Percentiles rank a stretch among this genome's conserved stretches.
Conservation (phyloP, 2,329 filamentous ascomycete genomes). For the Scytalidium sp. region DNA sequence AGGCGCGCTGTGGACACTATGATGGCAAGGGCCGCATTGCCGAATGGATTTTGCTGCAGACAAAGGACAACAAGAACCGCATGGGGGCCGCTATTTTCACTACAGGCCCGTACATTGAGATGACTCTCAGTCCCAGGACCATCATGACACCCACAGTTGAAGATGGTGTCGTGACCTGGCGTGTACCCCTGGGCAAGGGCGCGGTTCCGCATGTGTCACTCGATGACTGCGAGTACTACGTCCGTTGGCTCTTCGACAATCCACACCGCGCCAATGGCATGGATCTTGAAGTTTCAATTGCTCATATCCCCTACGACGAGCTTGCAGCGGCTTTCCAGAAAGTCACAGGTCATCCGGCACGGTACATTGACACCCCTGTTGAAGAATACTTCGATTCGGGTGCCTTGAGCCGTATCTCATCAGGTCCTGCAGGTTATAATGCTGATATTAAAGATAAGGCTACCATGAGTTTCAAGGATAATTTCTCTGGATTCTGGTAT, state of each 20-base stretch:
- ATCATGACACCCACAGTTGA: slow-evolving; percentile 38
- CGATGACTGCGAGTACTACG: slow-evolving; percentile 45
- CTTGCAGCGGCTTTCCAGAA: slow-evolving; percentile 38
- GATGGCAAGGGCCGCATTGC: slow-evolving; percentile 43
- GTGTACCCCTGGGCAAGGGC: slow-evolving; percentile 37
- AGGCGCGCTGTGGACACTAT: slow-evolving; percentile 46
- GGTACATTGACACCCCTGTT: slow-evolving; percentile 33
- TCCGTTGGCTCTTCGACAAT: slow-evolving; percentile 47
- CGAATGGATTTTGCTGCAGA: slow-evolving; percentile 42
- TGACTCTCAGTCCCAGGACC: slow-evolving; percentile 34
- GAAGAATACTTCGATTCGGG: slow-evolving; percentile 31
- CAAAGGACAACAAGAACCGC: slow-evolving; percentile 26
- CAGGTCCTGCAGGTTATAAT: slow-evolving; percentile 32
- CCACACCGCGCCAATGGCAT: slow-evolving; percentile 38
- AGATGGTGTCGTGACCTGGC: slow-evolving; percentile 38
- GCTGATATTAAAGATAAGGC: slow-evolving; percentile 31
- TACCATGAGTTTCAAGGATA: slow-evolving; percentile 38
- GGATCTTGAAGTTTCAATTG: slow-evolving; percentile 42
- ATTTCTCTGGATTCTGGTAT: slow-evolving; percentile 51
- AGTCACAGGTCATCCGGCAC: slow-evolving; percentile 39
- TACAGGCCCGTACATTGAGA: slow-evolving; percentile 44
- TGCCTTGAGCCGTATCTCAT: slow-evolving; percentile 11
- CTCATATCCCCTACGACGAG: slow-evolving; percentile 35
- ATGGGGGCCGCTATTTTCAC: slow-evolving; percentile 38
- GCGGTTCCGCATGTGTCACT: slow-evolving; percentile 39